Percentiles rank a stretch among this genome's conserved stretches.
phyloP scores from a whole-genome alignment of 2,329 filamentous ascomycete genomes.

The Clonostachys rosea region DNA sequence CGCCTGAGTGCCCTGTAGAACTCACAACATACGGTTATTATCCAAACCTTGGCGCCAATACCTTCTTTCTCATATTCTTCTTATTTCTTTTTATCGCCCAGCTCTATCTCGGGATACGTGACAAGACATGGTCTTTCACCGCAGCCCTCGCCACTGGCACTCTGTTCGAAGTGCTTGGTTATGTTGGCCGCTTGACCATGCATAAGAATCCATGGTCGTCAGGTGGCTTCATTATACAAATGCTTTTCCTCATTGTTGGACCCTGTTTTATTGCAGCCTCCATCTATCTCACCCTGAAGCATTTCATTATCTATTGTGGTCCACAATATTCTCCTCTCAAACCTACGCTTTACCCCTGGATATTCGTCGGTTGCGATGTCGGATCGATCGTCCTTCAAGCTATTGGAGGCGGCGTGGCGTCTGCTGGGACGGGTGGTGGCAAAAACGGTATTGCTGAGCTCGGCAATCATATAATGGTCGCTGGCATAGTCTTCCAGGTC shows the following conservation, averaged over 20 bases:
- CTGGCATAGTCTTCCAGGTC: conserved; percentile 16
- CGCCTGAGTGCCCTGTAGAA: conserved; percentile 14
- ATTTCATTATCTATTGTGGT: conserved; percentile 35
- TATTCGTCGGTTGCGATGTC: conserved; percentile 44
- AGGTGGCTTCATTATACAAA: conserved; percentile 31
- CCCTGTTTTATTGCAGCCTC: conserved; percentile 38
- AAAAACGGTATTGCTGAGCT: conserved; percentile 3
- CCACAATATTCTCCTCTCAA: conserved; percentile 28
- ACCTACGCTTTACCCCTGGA: conserved; percentile 37
- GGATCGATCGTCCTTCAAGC: conserved; percentile 24
- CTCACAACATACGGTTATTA: conserved; percentile 14
- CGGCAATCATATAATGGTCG: conserved; percentile 11
- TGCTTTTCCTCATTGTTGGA: conserved; percentile 30
- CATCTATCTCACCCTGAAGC: conserved; percentile 40
- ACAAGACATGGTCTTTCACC: conserved; percentile 30
- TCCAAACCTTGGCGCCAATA: conserved; percentile 12
- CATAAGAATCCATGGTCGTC: conserved; percentile 30
- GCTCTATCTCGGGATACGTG: conserved; percentile 20
- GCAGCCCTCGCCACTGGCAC: conserved; percentile 26
- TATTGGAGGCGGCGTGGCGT: conserved; percentile 7
- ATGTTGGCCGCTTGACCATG: conserved; percentile 33
- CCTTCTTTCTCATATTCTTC: conserved; percentile 27
- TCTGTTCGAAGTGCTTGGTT: conserved; percentile 32
- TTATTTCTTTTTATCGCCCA: conserved; percentile 23
- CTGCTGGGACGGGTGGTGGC: background rate